Evolutionary conservation across 306 rosid genomes (phyloP), one percentile per base, ranked within the genome.

Genomic region (Phaseolus lunatus): DNA sequence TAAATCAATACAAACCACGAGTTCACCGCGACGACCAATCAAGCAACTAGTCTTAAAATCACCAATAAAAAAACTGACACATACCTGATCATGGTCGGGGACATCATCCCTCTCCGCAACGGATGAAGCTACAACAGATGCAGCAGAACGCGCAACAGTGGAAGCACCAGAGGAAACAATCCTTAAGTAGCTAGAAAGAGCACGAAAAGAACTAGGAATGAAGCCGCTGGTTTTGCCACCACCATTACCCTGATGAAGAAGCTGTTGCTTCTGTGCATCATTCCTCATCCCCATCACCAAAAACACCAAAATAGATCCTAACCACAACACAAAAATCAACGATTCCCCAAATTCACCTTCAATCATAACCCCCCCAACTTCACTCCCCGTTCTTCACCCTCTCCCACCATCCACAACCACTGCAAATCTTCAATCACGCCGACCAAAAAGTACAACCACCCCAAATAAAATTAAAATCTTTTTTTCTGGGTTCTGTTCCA

Each of bases 131-230:
- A 86, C 99, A 49, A 86, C 98, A 0, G 97, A 96, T 8, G 96
- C 98, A 11, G 99, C 98, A 14, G 99, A 93, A 35, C 97, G 85
- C 0, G 98, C 99, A 44, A 96, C 99, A 2, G 92, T 92, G 2
- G 99, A 96, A 75, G 99, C 99, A 63, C 99, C 96, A 0, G 96
- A 87, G 2, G 99, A 92, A 31, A 96, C 99, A 13, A 92, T 90
- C 74, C 87, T 93, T 75, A 91, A 76, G 84, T 92, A 96, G 76
- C 96, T 88, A 14, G 99, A 96, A 61, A 96, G 49, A 19, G 99
- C 91, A 10, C 97, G 94, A 66, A 96, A 84, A 2, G 98, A 91
- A 85, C 82, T 89, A 5, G 99, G 96, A 81, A 96, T 73, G 71
- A 92, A 88, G 52, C 91, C 92, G 29, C 85, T 91, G 76, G 90